Base-by-base conservation (phyloP, 1,284 basidiomycete genomes). In the Microbotryomycetes sp. region DNA sequence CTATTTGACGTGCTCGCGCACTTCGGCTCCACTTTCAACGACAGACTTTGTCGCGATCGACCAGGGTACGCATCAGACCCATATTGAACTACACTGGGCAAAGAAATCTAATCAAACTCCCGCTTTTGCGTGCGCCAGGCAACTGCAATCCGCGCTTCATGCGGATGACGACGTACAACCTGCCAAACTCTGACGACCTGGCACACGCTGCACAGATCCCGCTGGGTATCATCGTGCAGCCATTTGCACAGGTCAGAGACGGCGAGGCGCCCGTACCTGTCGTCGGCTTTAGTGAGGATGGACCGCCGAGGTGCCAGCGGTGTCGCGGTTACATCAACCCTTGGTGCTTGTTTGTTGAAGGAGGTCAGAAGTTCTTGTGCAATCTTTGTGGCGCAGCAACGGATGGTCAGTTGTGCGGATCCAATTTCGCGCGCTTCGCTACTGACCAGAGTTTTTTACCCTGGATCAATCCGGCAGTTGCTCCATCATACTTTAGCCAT, bases 261-360 rank as follows among this genome's bases (percentile, higher is more conserved):
- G 73, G 70, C 27, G 92, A 96, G 74, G 87, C 89, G 51, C 79
- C 83, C 0, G 79, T 98, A 5, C 92, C 93, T 0, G 71, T 91
- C 4, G 84, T 97, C 7, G 76, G 75, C 61, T 79, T 74, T 46
- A 83, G 48, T 74, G 87, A 69, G 48, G 74, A 76, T 7, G 93
- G 92, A 9, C 96, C 94, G 16, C 83, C 89, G 15, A 82, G 96
- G 41, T 98, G 96, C 73, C 83, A 81, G 56, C 80, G 83, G 49
- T 98, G 96, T 76, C 81, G 91, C 68, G 90, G 82, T 0, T 99
- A 98, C 76, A 82, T 99, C 72, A 98, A 97, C 74, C 87, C 93
- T 0, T 98, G 92, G 92, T 91, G 87, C 73, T 80, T 81, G 30
- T 98, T 90, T 82, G 79, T 84, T 18, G 83, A 89, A 41, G 90